A percentile compares a stretch with the other conserved stretches of the same genome.
Conservation (phyloP, 179 eudicot genomes). For the Nepenthes alata region DNA sequence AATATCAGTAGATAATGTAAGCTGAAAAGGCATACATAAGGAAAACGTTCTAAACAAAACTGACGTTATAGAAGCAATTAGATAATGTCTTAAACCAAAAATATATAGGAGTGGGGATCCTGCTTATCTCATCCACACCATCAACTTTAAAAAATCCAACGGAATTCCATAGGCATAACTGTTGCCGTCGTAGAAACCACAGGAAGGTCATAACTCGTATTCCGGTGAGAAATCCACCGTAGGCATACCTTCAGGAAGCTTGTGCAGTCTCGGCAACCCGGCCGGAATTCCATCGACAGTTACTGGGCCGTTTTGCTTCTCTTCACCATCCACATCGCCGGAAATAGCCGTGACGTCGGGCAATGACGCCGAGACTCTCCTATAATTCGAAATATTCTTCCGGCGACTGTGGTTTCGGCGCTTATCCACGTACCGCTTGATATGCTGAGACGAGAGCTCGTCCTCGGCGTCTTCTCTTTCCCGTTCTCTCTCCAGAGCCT, state of each 20-base stretch:
- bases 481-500: slow-evolving; percentile 47
- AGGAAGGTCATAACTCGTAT: background rate
- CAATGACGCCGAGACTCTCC: slow-evolving; percentile 51
- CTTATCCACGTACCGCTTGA: slow-evolving; percentile 12
- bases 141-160: too few species aligned
- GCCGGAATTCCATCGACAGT: slow-evolving; percentile 49
- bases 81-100: too few species aligned
- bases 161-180: too few species aligned
- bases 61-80: too few species aligned
- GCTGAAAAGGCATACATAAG: too few species aligned
- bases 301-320: slow-evolving; percentile 36
- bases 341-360: slow-evolving; percentile 50
- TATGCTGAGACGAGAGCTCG: slow-evolving; percentile 23
- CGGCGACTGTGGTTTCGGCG: slow-evolving; percentile 24
- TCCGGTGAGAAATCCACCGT: slow-evolving; percentile 7
- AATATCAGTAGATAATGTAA: too few species aligned
- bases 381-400: slow-evolving; percentile 23
- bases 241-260: slow-evolving; percentile 57
- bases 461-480: slow-evolving; percentile 23
- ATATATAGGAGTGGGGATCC: too few species aligned
- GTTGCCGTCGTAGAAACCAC: background rate
- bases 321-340: slow-evolving; percentile 30
- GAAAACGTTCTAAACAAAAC: too few species aligned
- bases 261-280: slow-evolving; percentile 69
- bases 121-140: too few species aligned